Conservation (phyloP, 805 yeast genomes). For the Pachysolen tannophilus region DNA sequence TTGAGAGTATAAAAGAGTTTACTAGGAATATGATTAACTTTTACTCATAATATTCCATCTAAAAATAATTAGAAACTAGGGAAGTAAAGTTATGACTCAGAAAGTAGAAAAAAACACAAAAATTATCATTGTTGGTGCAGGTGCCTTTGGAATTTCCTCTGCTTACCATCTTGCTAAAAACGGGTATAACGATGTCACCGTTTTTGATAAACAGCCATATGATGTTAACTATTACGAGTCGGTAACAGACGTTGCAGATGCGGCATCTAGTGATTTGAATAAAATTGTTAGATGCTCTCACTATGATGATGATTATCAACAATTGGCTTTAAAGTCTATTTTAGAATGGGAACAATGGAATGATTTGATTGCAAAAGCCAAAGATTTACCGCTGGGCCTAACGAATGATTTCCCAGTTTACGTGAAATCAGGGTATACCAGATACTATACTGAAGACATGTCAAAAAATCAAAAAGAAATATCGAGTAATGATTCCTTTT, state of each 20-base stretch:
- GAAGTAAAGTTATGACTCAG: no score
- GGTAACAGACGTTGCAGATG: slow-evolving; percentile 29
- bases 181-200: slow-evolving; percentile 28
- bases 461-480: no score
- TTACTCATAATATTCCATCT: no score
- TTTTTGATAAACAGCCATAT: slow-evolving; percentile 28
- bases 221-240: slow-evolving; percentile 5
- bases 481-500: no score
- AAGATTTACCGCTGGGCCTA: no score
- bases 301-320: slow-evolving; percentile 26
- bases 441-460: no score
- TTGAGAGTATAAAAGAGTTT: no score
- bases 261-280: slow-evolving; percentile 32
- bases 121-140: slow-evolving; percentile 43
- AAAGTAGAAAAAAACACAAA: slow-evolving; percentile 12
- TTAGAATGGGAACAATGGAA: slow-evolving; percentile 16
- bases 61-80: no score
- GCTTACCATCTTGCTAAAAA: slow-evolving; percentile 30
- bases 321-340: slow-evolving; percentile 17
- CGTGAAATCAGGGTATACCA: no score
- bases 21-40: no score
- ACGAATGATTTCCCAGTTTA: no score
- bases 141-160: slow-evolving; percentile 45
- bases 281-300: slow-evolving; percentile 30
- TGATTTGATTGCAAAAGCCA: slow-evolving; percentile 15